These are phyloP conservation scores for Rhodotorula glutinis DNA, from an alignment of 1,284 basidiomycete genomes.

Conservation along the genomic window DNA sequence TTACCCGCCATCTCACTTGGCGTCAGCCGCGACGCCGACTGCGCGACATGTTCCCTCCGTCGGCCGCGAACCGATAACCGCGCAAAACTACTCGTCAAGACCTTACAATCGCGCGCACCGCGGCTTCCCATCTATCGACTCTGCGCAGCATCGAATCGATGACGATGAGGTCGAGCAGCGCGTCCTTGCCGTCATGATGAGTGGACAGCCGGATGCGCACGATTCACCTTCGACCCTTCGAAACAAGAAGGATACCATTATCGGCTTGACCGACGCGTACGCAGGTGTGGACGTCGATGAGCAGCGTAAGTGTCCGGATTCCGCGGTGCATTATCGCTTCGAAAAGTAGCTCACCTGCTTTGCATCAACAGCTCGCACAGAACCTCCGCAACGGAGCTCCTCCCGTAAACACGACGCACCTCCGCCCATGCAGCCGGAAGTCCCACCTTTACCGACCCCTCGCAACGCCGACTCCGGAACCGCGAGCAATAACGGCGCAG, in stretches of 20 bases:
- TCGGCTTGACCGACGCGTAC: slow-evolving; percentile 27
- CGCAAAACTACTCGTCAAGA: background rate
- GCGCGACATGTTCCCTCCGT: background rate
- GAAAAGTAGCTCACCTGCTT: no score
- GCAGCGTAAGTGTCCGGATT: no score
- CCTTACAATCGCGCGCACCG: background rate
- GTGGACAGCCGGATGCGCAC: background rate
- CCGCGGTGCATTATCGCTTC: no score
- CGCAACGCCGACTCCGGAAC: no score
- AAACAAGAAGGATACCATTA: slow-evolving; percentile 33
- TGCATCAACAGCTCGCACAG: no score
- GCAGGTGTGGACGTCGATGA: slow-evolving; percentile 5
- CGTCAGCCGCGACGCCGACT: slow-evolving; percentile 6
- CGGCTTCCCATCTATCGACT: slow-evolving; percentile 13
- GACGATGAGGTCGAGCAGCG: slow-evolving; percentile 18
- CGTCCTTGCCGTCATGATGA: slow-evolving; percentile 22
- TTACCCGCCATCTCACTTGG: no score
- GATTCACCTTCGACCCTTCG: background rate
- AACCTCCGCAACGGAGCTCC: background rate
- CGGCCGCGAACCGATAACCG: background rate
- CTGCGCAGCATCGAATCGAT: background rate
- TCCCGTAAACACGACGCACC: background rate
- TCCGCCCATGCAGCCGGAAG: no score
- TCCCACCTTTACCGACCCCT: no score
- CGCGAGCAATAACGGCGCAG: background rate